Base-by-base conservation (phyloP, 2,329 filamentous ascomycete species). In the Claviceps sp. region DNA sequence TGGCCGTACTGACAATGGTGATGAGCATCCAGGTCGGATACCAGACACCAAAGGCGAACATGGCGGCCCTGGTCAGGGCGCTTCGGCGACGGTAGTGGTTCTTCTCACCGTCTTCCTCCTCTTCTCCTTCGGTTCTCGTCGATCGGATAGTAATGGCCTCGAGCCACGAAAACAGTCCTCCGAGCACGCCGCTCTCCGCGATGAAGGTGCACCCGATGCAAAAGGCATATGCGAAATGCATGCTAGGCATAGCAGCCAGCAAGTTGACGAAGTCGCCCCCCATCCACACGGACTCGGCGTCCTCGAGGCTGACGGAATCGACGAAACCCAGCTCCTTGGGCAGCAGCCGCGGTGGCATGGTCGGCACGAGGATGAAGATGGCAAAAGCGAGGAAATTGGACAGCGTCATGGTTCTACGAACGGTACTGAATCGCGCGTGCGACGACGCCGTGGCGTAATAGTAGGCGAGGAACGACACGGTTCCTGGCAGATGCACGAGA, bases 401-500 rank as follows among this genome's bases (percentile, higher is more conserved):
- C 51, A 81, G 67, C 26, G 75, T 76, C 70, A 79, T 74, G 49
- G 76, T 78, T 13, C 76, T 68, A 26, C 77, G 70, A 37, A 72
- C 70, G 13, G 68, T 63, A 55, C 76, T 72, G 62, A 77, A 80
- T 18, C 73, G 68, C 59, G 76, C 75, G 49, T 73, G 72, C 4
- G 77, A 80, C 36, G 78, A 82, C 44, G 80, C 84, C 62, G 81
- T 76, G 66, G 82, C 82, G 66, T 79, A 86, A 5, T 85, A 72
- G 64, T 79, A 76, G 41, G 70, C 65, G 8, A 69, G 62, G 58
- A 85, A 87, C 36, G 82, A 72, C 54, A 86, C 85, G 2, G 81
- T 85, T 20, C 81, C 82, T 0, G 82, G 83, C 55, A 86, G 85
- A 65, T 86, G 83, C 58, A 87, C 84, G 64, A 85, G 85, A 8